Base-by-base conservation (phyloP, 257 asterid genomes). In the Solanum sejunctum region DNA sequence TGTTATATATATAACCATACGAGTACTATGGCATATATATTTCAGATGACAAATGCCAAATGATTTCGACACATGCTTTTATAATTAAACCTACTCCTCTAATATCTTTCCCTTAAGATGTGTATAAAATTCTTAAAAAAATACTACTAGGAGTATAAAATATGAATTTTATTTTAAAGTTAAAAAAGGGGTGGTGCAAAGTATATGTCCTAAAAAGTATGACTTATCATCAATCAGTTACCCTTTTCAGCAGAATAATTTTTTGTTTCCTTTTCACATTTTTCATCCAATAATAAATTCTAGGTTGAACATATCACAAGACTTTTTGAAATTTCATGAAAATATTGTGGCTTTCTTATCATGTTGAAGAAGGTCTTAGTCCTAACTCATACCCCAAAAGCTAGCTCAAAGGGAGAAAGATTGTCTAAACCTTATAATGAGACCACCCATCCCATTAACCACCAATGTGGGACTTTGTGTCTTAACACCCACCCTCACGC, bases 171-270 rank as follows among this genome's bases (percentile, higher is more conserved):
- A 26, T 55, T 16, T 12, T 2, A 23, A 23, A 10, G 16, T 23
- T 26, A 20, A 64, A 26, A 64, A 26, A 36, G 18, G 15, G 52
- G 15, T 70, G 54, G 78, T 16, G 52, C 2, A 63, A 78, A 85
- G 85, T 57, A 82, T 87, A 83, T 87, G 88, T 85, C 84, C 82
- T 13, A 47, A 85, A 80, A 88, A 84, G 77, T 69, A 85, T 12
- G 84, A 77, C 21, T 67, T 64, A 84, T 81, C 69, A 73, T 58
- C 58, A 67, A 60, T 56, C 81, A 82, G 60, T 80, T 26, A 26
- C 28, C 67, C 75, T n/a, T 54, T 61, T 18, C 16, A 47, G n/a
- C 43, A 21, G 41, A 47, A 75, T 75, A n/a, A 3, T 21, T 47
- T 21, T 73, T 21, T 23, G 6, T 21, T 73, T 13, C 54, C 55